Percentiles rank a stretch among this genome's conserved stretches.
These are phyloP conservation scores for Brachypodium distachyon DNA, from an alignment of 202 grass and related monocot genomes.

Conservation along the genomic window DNA sequence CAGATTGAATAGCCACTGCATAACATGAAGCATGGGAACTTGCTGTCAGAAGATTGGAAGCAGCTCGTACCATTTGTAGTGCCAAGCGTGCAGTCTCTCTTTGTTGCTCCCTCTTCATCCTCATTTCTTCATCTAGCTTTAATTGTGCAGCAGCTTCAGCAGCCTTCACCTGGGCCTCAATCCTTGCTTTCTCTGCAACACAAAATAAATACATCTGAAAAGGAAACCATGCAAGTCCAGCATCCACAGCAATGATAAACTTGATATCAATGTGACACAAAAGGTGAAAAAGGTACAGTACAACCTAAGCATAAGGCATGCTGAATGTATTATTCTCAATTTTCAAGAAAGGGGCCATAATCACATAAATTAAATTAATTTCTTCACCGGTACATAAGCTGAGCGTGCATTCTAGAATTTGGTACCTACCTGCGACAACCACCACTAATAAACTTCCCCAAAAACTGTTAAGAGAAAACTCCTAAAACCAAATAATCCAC, in stretches of 20 bases:
- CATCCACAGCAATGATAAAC: not conserved
- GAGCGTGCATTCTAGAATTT: not conserved
- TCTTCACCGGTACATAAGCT: not conserved
- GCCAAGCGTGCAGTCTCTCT: slow-evolving; percentile 71
- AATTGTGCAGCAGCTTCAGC: slow-evolving; percentile 48
- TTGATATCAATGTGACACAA: not conserved
- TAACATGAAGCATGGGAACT: not conserved
- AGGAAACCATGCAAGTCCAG: not conserved
- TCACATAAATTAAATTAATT: not conserved
- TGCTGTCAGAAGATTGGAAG: not conserved
- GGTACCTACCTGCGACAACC: not conserved
- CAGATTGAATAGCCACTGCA: not conserved
- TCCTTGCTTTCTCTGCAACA: slow-evolving; percentile 64
- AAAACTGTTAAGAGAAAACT: too few relatives aligned
- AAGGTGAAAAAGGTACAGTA: too few relatives aligned
- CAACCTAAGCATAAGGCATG: not conserved
- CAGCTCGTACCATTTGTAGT: slow-evolving; percentile 46
- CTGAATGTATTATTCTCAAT: not conserved
- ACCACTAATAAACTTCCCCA: not conserved
- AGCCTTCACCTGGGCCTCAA: slow-evolving; percentile 73
- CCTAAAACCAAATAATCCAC: too few relatives aligned
- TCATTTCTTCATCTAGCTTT: slow-evolving; percentile 55
- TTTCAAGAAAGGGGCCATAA: not conserved
- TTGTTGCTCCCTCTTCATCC: slow-evolving; percentile 56
- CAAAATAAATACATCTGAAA: not conserved